phyloP scores from a whole-genome alignment of 176 grass and related monocot species.

The Phoenix roebelenii region DNA sequence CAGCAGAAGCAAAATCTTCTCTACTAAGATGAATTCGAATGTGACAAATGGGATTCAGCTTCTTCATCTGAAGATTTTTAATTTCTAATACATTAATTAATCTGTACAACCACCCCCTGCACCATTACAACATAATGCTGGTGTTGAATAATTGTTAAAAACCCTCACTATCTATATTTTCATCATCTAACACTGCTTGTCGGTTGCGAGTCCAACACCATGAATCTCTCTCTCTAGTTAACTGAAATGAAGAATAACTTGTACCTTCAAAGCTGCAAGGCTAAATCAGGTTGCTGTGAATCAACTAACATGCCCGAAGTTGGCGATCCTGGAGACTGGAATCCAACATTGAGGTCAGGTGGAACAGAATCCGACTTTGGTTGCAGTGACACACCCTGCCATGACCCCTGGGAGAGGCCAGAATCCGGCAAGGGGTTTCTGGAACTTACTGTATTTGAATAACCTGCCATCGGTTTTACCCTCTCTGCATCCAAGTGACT shows the following conservation, averaged over 20 bases:
- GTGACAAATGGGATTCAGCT: no score
- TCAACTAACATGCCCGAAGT: constrained; percentile 10
- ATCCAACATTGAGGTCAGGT: constrained; percentile 27
- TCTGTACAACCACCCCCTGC: constrained; percentile 28
- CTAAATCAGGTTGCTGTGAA: constrained; percentile 31
- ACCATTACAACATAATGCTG: constrained; percentile 26
- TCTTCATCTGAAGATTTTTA: no score
- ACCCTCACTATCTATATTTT: neutral
- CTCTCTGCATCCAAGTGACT: neutral
- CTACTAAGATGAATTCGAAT: no score
- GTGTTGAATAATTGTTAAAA: neutral
- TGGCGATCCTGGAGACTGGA: constrained; percentile 19
- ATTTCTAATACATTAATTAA: constrained; percentile 30
- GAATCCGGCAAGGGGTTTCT: neutral
- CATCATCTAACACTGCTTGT: no score
- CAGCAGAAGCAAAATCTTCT: no score
- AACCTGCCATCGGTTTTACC: neutral
- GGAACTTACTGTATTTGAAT: neutral
- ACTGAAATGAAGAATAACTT: constrained; percentile 12
- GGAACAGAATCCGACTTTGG: constrained; percentile 12
- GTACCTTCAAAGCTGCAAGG: constrained; percentile 38
- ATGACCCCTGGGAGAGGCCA: neutral
- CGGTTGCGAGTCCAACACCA: neutral
- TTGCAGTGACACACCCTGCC: neutral
- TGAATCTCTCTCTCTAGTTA: neutral